Conservation (phyloP, 768 basidiomycete genomes). For the Collybia sordida region DNA sequence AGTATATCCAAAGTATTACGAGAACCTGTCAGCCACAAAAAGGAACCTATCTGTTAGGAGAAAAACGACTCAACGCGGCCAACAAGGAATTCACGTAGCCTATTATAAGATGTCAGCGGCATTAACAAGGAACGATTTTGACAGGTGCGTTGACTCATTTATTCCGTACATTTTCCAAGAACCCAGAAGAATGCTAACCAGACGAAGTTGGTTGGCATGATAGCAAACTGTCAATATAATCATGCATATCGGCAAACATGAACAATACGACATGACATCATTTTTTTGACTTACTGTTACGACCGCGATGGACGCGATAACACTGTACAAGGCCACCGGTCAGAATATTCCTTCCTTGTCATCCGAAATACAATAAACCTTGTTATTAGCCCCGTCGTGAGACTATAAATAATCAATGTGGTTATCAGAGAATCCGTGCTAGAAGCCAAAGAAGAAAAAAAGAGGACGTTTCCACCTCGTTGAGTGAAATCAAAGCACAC, state of each 20-base stretch:
- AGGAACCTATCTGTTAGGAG: neutral
- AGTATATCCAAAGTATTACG: constrained; percentile 1
- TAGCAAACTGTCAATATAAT: constrained; percentile 33
- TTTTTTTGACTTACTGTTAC: constrained; percentile 35
- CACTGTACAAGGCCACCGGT: constrained; percentile 18
- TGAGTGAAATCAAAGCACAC: constrained; percentile 1
- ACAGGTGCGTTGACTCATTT: neutral
- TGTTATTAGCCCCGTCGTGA: constrained; percentile 44
- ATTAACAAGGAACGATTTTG: constrained; percentile 1
- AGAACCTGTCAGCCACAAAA: neutral
- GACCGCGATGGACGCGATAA: constrained; percentile 40
- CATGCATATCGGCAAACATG: neutral
- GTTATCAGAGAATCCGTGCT: constrained; percentile 46
- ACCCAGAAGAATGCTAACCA: constrained; percentile 54
- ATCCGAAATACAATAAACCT: constrained; percentile 24
- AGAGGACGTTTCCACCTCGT: too few relatives aligned
- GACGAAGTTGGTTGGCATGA: constrained; percentile 45
- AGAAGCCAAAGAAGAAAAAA: too few relatives aligned
- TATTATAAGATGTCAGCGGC: constrained; percentile 15
- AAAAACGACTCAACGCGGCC: constrained; percentile 41
- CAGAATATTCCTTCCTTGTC: neutral
- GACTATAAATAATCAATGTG: constrained; percentile 41
- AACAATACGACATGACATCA: neutral
- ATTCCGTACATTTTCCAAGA: constrained; percentile 46
- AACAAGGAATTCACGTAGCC: constrained; percentile 53